A percentile compares a stretch with the other conserved stretches of the same genome.
Conservation (phyloP, 2,329 filamentous ascomycete genomes). For the Trichoderma citrinoviride region DNA sequence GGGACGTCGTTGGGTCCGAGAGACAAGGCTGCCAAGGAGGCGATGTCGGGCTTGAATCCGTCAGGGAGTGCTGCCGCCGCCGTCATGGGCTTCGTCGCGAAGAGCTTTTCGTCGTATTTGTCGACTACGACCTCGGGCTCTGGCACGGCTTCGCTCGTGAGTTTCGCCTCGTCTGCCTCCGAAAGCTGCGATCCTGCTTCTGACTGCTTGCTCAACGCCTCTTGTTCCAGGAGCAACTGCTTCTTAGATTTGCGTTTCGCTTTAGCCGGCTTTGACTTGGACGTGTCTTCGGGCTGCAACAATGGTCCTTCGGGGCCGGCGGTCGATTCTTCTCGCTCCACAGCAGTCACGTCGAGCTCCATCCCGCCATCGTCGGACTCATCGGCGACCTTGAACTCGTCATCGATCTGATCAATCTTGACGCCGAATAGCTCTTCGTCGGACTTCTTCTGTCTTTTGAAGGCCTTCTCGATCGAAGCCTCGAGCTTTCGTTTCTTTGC, state of each 20-base stretch:
- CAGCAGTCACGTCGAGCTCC: conserved; percentile 47
- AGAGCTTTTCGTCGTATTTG: conserved; percentile 46
- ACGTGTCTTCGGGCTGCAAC: conserved; percentile 43
- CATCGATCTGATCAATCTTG: conserved; percentile 53
- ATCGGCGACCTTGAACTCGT: conserved; percentile 46
- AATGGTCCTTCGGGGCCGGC: conserved; percentile 49
- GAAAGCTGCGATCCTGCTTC: conserved; percentile 42
- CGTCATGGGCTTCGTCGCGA: conserved; percentile 46
- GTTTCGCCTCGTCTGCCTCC: conserved; percentile 42
- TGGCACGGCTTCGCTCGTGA: conserved; percentile 26
- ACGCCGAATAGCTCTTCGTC: conserved; percentile 77
- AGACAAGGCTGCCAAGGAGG: conserved; percentile 44
- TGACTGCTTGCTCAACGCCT: conserved; percentile 57
- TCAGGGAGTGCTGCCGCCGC: conserved; percentile 47
- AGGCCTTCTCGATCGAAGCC: conserved; percentile 60
- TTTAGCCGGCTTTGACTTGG: conserved; percentile 57
- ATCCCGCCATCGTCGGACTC: conserved; percentile 51
- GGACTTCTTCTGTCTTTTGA: conserved; percentile 77
- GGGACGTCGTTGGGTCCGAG: conserved; percentile 48
- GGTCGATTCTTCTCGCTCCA: conserved; percentile 42
- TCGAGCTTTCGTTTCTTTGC: conserved; percentile 73
- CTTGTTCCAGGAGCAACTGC: conserved; percentile 66
- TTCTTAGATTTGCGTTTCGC: conserved; percentile 77
- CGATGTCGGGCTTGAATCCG: conserved; percentile 46
- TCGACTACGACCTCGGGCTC: conserved; percentile 47